Conservation (phyloP, 2,329 filamentous ascomycete genomes). For the Botrytis hyacinthi region DNA sequence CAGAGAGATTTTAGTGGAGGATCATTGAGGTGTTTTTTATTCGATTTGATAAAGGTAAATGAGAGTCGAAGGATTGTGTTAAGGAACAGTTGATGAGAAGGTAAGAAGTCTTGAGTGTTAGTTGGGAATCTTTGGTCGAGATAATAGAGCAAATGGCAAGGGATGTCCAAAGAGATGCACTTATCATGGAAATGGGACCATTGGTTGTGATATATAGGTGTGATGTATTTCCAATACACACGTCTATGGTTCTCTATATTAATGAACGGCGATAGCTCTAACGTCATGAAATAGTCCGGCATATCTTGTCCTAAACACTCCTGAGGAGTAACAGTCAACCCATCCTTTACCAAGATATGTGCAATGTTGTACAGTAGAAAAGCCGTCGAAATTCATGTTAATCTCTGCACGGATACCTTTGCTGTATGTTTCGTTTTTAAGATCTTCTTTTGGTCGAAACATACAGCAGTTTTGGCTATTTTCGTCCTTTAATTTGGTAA, state of each 20-base stretch:
- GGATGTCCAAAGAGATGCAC: background rate
- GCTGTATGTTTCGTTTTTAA: no score
- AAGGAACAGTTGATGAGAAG: background rate
- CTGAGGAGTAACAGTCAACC: background rate
- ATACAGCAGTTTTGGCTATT: background rate
- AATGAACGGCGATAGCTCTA: background rate
- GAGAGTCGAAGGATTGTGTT: accelerated
- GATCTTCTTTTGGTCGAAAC: background rate
- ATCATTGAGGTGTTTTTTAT: background rate
- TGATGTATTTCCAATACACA: background rate
- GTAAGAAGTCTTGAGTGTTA: accelerated
- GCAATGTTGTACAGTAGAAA: background rate
- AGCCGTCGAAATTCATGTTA: accelerated
- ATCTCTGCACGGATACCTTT: background rate
- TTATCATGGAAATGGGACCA: background rate
- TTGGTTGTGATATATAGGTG: background rate
- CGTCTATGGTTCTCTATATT: background rate
- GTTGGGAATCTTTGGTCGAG: background rate
- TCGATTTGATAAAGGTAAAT: background rate
- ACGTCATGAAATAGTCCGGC: no score
- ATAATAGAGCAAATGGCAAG: background rate
- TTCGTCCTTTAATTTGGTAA: background rate
- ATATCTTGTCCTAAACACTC: accelerated
- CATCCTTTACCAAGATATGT: background rate
- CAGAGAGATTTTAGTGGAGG: background rate